phyloP scores from a whole-genome alignment of 345 rosid genomes.

The Arabidopsis suecica region DNA sequence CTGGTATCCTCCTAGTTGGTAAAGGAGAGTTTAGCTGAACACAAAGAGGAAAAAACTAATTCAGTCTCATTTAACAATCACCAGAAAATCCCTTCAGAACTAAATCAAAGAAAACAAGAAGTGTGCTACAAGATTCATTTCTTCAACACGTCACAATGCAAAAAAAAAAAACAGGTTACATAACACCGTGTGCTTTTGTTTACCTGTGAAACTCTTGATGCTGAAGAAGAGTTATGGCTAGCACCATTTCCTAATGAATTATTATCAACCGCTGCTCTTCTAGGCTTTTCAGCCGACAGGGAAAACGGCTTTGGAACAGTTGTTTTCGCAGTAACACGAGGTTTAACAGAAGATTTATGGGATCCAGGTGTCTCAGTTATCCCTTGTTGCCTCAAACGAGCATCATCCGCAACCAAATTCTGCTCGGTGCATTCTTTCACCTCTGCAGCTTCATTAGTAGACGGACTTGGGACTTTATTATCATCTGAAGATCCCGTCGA shows the following conservation, averaged over 20 bases:
- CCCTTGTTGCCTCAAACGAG: conserved; percentile 47
- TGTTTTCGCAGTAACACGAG: conserved; percentile 42
- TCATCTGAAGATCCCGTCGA: conserved; percentile 44
- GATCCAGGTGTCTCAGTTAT: conserved; percentile 44
- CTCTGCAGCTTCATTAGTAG: conserved; percentile 45
- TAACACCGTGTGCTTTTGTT: background rate
- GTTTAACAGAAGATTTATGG: conserved; percentile 43
- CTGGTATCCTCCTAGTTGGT: conserved; percentile 55
- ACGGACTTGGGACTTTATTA: conserved; percentile 45
- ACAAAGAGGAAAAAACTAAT: background rate
- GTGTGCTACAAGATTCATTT: background rate
- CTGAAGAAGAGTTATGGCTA: conserved; percentile 51
- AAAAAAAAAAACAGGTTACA: background rate
- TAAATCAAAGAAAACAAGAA: background rate
- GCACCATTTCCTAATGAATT: conserved; percentile 45
- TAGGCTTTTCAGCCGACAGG: conserved; percentile 58
- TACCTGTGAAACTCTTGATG: conserved; percentile 68
- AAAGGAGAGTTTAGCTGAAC: conserved; percentile 63
- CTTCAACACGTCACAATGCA: background rate
- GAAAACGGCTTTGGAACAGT: conserved; percentile 60
- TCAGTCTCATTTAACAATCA: conserved; percentile 19
- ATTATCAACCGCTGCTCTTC: conserved; percentile 40
- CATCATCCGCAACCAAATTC: conserved; percentile 55
- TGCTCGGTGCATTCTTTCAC: conserved; percentile 48
- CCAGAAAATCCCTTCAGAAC: background rate